Percentiles rank a stretch among this genome's conserved stretches.
These are phyloP conservation scores for Gamarada debralockiae DNA, from an alignment of 495 filamentous ascomycete genomes.

Conservation along the genomic window DNA sequence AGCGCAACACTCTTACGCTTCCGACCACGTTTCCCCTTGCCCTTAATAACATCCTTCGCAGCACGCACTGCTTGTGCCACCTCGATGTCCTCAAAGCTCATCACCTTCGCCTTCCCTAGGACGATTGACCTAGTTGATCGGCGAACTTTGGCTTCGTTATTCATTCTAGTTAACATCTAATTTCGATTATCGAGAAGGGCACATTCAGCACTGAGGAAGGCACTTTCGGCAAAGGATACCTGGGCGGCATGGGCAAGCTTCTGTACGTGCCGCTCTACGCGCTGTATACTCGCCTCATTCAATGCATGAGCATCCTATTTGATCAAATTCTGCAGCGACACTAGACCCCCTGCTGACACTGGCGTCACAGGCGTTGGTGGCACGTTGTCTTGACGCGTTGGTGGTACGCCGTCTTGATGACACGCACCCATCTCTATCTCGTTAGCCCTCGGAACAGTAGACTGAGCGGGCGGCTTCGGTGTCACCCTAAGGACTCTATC, in stretches of 20 bases:
- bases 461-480: slow-evolving; percentile 21
- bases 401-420: slow-evolving; percentile 6
- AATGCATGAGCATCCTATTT: slow-evolving; percentile 24
- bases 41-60: not conserved
- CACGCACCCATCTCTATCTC: slow-evolving; percentile 7
- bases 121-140: too few species aligned
- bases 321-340: slow-evolving; percentile 27
- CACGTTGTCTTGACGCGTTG: too few species aligned
- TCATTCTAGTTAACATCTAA: not conserved
- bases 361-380: slow-evolving; percentile 28
- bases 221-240: too few species aligned
- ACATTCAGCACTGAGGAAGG: not conserved
- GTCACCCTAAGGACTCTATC: slow-evolving; percentile 28
- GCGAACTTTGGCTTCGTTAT: too few species aligned
- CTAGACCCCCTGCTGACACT: too few species aligned
- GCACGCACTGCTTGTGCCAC: too few species aligned
- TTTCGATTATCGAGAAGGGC: not conserved
- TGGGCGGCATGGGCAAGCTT: slow-evolving; percentile 22
- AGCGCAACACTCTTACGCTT: slow-evolving; percentile 21
- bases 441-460: too few species aligned
- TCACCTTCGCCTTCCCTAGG: too few species aligned
- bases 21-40: slow-evolving; percentile 19
- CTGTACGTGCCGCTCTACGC: slow-evolving; percentile 21
- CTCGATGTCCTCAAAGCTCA: too few species aligned
- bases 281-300: slow-evolving; percentile 22